phyloP scores from a whole-genome alignment of 2,329 filamentous ascomycete species.

The Epichloe bromicola region DNA sequence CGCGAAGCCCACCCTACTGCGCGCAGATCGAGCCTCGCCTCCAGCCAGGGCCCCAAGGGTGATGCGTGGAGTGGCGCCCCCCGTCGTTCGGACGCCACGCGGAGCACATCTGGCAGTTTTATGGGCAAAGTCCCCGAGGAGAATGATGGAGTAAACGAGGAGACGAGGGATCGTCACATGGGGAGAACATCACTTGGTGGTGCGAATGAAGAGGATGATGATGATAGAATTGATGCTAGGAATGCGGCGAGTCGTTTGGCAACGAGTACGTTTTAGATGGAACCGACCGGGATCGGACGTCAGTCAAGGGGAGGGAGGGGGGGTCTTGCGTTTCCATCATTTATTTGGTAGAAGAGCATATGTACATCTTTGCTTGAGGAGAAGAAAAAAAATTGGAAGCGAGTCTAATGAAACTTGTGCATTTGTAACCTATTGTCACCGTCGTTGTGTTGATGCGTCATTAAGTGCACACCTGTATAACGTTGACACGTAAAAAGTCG shows the following conservation, averaged over 20 bases:
- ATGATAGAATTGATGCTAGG: conserved; percentile 86
- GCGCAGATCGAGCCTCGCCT: conserved; percentile 64
- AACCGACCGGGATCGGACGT: too few species aligned
- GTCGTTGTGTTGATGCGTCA: not conserved
- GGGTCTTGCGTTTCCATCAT: not conserved
- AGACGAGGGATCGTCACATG: conserved; percentile 12
- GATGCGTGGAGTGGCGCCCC: conserved; percentile 93
- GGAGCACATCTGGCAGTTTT: conserved; percentile 64
- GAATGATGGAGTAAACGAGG: conserved; percentile 33
- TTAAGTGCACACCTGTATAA: not conserved
- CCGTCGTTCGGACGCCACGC: conserved; percentile 63
- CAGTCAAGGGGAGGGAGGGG: too few species aligned
- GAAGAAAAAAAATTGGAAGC: not conserved
- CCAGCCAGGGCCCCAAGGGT: conserved; percentile 91
- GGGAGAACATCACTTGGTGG: not conserved
- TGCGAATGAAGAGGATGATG: conserved; percentile 64
- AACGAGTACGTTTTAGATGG: conserved; percentile 69
- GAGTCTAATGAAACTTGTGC: not conserved
- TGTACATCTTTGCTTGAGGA: not conserved
- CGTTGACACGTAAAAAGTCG: not conserved
- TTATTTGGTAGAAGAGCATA: not conserved
- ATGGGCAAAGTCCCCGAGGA: conserved; percentile 53
- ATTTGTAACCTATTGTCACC: too few species aligned
- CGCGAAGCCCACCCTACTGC: conserved; percentile 70
- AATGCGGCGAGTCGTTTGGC: conserved; percentile 92